Evolutionary conservation across 495 filamentous ascomycete genomes (phyloP).

Genomic region (Penicillium subrubescens): DNA sequence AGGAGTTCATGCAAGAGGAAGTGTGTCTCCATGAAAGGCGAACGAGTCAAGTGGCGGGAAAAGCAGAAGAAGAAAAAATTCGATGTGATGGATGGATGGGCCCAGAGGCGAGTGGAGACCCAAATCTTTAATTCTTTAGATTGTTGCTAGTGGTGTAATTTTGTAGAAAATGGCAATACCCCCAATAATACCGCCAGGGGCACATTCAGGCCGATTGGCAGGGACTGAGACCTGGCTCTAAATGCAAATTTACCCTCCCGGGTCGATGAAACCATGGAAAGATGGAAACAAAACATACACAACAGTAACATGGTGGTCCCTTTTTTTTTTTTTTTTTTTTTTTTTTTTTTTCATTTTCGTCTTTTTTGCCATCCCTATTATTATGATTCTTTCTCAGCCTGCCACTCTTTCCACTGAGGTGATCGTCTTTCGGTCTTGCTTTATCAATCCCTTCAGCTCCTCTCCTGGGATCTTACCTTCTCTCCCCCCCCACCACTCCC

Average conservation of each 20-base stretch:
- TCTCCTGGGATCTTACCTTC: neutral
- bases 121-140: neutral
- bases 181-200: neutral
- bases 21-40: neutral
- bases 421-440: slow-evolving; percentile 1
- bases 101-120: neutral
- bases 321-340: neutral
- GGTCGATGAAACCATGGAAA: neutral
- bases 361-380: slow-evolving; percentile 4
- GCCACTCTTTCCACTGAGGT: neutral
- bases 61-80: neutral
- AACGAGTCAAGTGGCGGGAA: neutral
- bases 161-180: neutral
- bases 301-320: neutral
- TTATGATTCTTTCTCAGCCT: neutral
- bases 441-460: slow-evolving; percentile 9
- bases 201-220: neutral
- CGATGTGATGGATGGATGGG: neutral
- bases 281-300: slow-evolving; percentile 6
- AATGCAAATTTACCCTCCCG: neutral
- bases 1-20: slow-evolving; percentile 16
- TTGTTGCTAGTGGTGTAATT: neutral
- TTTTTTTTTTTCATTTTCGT: neutral
- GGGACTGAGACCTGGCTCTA: neutral
- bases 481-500: slow-evolving; percentile 7